Conservation (phyloP, 2,329 filamentous ascomycete species). For the Esteya vermicola region DNA sequence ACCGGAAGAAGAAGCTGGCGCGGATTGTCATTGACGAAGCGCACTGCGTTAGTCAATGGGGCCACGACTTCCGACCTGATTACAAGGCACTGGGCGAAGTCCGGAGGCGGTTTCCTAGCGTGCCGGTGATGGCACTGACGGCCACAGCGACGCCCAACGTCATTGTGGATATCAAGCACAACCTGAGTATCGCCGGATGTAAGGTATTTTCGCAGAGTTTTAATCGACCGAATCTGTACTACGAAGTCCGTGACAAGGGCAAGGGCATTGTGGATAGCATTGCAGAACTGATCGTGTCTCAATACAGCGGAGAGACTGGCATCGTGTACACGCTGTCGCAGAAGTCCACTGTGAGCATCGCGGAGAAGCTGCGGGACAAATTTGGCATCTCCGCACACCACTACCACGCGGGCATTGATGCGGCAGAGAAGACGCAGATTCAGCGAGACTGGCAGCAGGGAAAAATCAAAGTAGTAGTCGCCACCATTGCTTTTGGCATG, state of each 20-base stretch:
- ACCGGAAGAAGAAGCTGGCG: conserved; percentile 59
- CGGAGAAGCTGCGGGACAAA: conserved; percentile 45
- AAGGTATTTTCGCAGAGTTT: conserved; percentile 83
- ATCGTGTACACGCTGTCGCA: conserved; percentile 90
- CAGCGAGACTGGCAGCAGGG: conserved; percentile 77
- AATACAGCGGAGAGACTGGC: conserved; percentile 60
- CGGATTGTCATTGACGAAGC: conserved; percentile 95
- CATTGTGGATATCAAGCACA: conserved; percentile 80
- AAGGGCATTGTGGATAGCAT: conserved; percentile 41
- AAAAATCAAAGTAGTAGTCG: conserved; percentile 75
- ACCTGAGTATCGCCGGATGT: conserved; percentile 69
- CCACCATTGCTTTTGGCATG: conserved; percentile 98
- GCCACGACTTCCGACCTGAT: conserved; percentile 92
- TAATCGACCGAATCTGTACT: conserved; percentile 88
- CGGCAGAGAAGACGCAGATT: conserved; percentile 52
- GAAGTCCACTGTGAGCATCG: conserved; percentile 68
- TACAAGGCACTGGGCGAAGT: conserved; percentile 78
- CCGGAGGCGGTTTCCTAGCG: conserved; percentile 54
- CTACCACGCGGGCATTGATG: conserved; percentile 71
- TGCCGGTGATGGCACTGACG: conserved; percentile 89
- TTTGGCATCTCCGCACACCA: conserved; percentile 60
- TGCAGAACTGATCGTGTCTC: conserved; percentile 52
- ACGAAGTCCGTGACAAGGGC: conserved; percentile 65
- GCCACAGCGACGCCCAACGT: conserved; percentile 92
- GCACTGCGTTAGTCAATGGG: conserved; percentile 99